Base-by-base conservation (phyloP, 371 early-diverging fungal genomes). In the Rhizomucor miehei region DNA sequence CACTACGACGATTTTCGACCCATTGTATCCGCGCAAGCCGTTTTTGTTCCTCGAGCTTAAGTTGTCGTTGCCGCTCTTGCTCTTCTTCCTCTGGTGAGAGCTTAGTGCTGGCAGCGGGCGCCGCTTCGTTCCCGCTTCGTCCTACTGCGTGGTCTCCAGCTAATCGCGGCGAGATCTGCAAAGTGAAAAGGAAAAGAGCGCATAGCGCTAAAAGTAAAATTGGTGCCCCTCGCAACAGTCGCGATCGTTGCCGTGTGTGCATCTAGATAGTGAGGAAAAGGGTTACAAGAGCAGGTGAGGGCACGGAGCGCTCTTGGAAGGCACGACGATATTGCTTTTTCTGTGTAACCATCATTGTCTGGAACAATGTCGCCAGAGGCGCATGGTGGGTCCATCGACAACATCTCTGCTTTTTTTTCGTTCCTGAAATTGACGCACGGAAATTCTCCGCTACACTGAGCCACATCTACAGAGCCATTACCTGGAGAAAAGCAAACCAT, bases 211-310 rank as follows among this genome's bases (percentile, higher is more conserved):
- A 46, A 6, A 54, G 35, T 10, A 46, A 21, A 14, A 54, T 21
- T 13, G 54, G 47, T 14, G 34, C 39, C 13, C 29, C 37, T 13
- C 46, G 46, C 1, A 46, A n/a, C 17, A 19, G 20, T 13, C 54
- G 54, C 39, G 54, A 34, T 47, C 23, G 24, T 19, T 21, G 48
- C 35, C 48, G 48, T 17, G 29, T 25, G 48, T 48, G 48, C 48
- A 48, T 48, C 13, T 9, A 14, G 16, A 48, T 13, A 48, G 35
- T 11, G 48, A 48, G 14, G 20, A 14, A 44, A 45, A 19, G 17
- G 25, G 20, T 11, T 12, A 29, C 3, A 8, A 29, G 8, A 29
- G 29, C 3, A 8, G 8, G 29, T 8, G 29, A 5, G 29, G 29
- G 45, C 21, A 43, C n/a, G n/a, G 43, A 43, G n/a, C 38, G 43